Conservation (phyloP, 2,329 filamentous ascomycete species). For the Colletotrichum theobromicola region DNA sequence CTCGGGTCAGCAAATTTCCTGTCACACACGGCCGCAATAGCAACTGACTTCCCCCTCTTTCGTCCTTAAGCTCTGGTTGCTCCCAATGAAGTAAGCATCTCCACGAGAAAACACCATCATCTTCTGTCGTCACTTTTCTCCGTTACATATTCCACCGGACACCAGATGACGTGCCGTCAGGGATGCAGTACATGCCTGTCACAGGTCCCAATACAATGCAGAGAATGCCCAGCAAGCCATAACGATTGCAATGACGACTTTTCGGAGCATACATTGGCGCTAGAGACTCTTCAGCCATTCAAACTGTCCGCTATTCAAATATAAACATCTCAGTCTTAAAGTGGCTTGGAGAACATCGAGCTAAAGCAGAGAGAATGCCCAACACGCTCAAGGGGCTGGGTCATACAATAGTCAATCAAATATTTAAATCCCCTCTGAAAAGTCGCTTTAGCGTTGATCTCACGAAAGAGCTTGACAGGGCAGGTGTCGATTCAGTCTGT, state of each 20-base stretch:
- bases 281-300: background rate
- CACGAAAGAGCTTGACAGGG: too few species aligned
- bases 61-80: too few species aligned
- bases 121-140: background rate
- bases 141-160: background rate
- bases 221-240: too few species aligned
- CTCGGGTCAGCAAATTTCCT: background rate
- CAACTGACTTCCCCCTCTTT: too few species aligned
- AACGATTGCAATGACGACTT: too few species aligned
- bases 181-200: background rate
- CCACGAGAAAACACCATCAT: rapidly evolving
- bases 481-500: too few species aligned
- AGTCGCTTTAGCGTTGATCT: background rate
- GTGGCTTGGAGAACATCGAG: too few species aligned
- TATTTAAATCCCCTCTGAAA: background rate
- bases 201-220: too few species aligned
- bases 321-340: background rate
- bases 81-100: too few species aligned
- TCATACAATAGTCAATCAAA: background rate
- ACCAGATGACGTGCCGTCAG: background rate
- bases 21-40: background rate
- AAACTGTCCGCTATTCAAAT: too few species aligned
- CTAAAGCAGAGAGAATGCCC: too few species aligned
- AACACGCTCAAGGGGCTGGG: too few species aligned
- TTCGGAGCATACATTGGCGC: background rate